phyloP scores from a whole-genome alignment of 2,329 filamentous ascomycete genomes.

The Aspergillus aculeatus region DNA sequence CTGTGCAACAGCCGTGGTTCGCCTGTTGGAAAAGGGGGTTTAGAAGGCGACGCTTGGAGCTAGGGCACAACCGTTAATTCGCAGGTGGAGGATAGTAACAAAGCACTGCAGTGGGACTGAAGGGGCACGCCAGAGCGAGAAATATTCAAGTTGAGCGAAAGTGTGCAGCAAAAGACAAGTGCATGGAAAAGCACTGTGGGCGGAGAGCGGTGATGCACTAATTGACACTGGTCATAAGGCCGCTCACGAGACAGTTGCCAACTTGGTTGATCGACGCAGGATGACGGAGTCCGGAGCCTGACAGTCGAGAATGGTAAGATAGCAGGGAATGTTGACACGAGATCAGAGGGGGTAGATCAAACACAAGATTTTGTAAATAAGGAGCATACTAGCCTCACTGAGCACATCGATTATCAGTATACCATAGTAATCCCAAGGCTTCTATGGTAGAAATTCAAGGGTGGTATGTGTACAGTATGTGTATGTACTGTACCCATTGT shows the following conservation, averaged over 20 bases:
- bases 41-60: neutral
- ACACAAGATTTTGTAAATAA: neutral
- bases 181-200: neutral
- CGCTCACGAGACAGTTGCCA: constrained; percentile 22
- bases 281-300: constrained; percentile 19
- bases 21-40: neutral
- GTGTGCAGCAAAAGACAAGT: neutral
- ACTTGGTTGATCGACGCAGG: constrained; percentile 18
- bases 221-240: constrained; percentile 10
- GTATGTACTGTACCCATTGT: neutral
- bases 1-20: neutral
- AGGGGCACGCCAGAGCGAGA: constrained; percentile 1
- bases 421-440: neutral
- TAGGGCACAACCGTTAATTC: neutral
- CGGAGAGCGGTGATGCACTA: constrained; percentile 14
- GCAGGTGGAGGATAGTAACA: neutral
- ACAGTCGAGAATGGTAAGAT: constrained; percentile 17
- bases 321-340: constrained; percentile 1
- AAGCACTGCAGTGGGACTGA: constrained; percentile 9
- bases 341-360: neutral
- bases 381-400: neutral
- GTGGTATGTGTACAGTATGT: neutral
- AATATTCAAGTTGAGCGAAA: neutral
- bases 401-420: neutral
- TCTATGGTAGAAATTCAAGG: neutral